Base-by-base conservation (phyloP, 768 basidiomycete genomes). In the Calocera viscosa region DNA sequence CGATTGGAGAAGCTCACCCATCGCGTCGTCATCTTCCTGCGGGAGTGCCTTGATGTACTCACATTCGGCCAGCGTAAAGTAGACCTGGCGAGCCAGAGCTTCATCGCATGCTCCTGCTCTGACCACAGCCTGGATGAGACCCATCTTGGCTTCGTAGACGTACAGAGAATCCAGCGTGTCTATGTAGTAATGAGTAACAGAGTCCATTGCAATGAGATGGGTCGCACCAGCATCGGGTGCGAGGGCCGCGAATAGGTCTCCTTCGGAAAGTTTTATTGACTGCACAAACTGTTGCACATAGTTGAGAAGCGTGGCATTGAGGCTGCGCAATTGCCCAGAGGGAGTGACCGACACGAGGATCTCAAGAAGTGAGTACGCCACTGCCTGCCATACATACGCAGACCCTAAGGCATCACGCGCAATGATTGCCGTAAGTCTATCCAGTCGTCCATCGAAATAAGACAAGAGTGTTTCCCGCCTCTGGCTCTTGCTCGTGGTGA, bases 311-410 rank as follows among this genome's bases (percentile, higher is more conserved):
- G 53, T 60, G 1, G 82, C 76, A 11, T 79, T 74, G 49, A 90
- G 75, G 24, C 90, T 79, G 12, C 79, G 72, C 0, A 94, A 78
- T 49, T 88, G 83, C 10, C 19, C 26, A 60, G 5, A 2, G 7
- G 53, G 30, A 14, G 53, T 28, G 24, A 32, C 53, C 7, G 53
- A 60, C 19, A 89, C 82, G 8, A 94, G 80, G 0, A 89, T 86
- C 71, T 94, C 91, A 47, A 97, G 80, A 1, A 93, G 79, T 80
- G 94, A 89, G 74, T 94, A 97, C 10, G 94, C 91, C 17, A 97
- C 85, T 1, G 94, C 94, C 77, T 91, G 91, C 95, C 95, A 98
- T 1, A 97, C 91, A 75, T 97, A 94, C 19, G 90, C 86, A 7
- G 94, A 94, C 70, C 96, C 94, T 65, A 91, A 89, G 1, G 93